These are phyloP conservation scores for Chlamydomonas incerta DNA, from an alignment of 139 green algal genomes.

Conservation along the genomic window DNA sequence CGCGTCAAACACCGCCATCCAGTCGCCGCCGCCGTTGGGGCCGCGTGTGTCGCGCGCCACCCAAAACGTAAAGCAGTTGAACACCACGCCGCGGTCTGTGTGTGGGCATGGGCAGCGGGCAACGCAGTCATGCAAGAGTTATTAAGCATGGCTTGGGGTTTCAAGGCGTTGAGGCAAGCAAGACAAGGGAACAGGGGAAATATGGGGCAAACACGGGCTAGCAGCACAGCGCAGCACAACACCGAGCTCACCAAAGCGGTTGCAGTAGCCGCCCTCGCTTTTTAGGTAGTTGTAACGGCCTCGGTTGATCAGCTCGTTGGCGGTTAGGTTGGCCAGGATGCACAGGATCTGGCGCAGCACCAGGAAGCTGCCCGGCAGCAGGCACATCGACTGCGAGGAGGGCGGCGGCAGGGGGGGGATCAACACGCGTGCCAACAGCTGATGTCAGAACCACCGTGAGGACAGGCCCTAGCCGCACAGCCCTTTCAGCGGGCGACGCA, in stretches of 20 bases:
- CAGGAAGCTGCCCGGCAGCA: conserved; percentile 46
- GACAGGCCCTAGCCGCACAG: not conserved
- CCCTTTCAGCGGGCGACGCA: not conserved
- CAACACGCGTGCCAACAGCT: too few relatives aligned
- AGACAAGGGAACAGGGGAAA: too few relatives aligned
- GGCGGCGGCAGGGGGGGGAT: not conserved
- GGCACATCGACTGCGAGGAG: conserved; percentile 48
- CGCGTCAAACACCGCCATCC: conserved; percentile 32
- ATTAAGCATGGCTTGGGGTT: too few relatives aligned
- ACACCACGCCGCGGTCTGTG: conserved; percentile 36
- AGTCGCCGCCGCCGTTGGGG: conserved; percentile 3
- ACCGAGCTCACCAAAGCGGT: conserved; percentile 37
- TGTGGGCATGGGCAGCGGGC: not conserved
- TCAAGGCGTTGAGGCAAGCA: too few relatives aligned
- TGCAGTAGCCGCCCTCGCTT: conserved; percentile 53
- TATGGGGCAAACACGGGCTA: not conserved
- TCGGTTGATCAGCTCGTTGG: conserved; percentile 71
- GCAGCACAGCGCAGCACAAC: not conserved
- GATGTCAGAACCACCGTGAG: too few relatives aligned
- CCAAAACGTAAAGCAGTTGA: conserved; percentile 58
- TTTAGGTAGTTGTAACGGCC: conserved; percentile 68
- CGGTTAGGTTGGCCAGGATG: conserved; percentile 73
- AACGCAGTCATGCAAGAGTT: not conserved
- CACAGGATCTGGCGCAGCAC: conserved; percentile 50
- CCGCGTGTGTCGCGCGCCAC: not conserved